These are phyloP conservation scores for Mediolabrus comicus DNA, from an alignment of 108 stramenopile species.

Conservation along the genomic window DNA sequence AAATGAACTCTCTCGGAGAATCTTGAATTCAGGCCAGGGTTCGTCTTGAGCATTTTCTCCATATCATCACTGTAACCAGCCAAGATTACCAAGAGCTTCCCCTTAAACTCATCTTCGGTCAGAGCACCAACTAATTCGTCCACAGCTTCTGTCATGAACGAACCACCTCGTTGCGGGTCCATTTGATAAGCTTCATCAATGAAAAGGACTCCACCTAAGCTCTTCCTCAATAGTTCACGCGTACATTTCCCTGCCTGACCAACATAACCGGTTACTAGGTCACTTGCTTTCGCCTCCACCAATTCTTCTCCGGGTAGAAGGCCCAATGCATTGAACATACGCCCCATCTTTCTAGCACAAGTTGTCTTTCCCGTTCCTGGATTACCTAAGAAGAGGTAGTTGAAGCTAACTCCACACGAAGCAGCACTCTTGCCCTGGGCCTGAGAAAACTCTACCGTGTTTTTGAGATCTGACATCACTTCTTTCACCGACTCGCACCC, in stretches of 20 bases:
- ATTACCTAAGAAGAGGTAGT: slow-evolving; percentile 34
- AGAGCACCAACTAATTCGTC: slow-evolving; percentile 74
- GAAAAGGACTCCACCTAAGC: slow-evolving; percentile 75
- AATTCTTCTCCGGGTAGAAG: slow-evolving; percentile 59
- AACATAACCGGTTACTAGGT: slow-evolving; percentile 43
- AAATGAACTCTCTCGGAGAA: slow-evolving; percentile 41
- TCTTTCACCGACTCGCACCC: slow-evolving; percentile 16
- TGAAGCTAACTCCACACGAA: slow-evolving; percentile 29
- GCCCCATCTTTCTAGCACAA: slow-evolving; percentile 52
- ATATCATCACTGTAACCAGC: slow-evolving; percentile 65
- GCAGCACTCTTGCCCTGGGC: slow-evolving; percentile 2
- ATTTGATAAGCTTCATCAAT: slow-evolving; percentile 79
- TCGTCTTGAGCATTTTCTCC: slow-evolving; percentile 63
- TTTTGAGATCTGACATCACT: slow-evolving; percentile 4
- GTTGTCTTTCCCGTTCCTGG: slow-evolving; percentile 15
- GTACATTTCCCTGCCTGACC: slow-evolving; percentile 50
- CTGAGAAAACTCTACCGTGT: slow-evolving; percentile 6
- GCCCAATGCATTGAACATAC: slow-evolving; percentile 53
- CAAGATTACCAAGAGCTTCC: slow-evolving; percentile 66
- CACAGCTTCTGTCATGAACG: slow-evolving; percentile 74
- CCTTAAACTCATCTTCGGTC: slow-evolving; percentile 53
- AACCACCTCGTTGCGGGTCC: slow-evolving; percentile 59
- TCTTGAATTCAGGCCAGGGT: slow-evolving; percentile 73
- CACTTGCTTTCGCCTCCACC: slow-evolving; percentile 45
- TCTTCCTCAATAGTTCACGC: slow-evolving; percentile 49